Evolutionary conservation across 345 rosid genomes (phyloP).

Genomic region (Aquilaria yunnanensis): DNA sequence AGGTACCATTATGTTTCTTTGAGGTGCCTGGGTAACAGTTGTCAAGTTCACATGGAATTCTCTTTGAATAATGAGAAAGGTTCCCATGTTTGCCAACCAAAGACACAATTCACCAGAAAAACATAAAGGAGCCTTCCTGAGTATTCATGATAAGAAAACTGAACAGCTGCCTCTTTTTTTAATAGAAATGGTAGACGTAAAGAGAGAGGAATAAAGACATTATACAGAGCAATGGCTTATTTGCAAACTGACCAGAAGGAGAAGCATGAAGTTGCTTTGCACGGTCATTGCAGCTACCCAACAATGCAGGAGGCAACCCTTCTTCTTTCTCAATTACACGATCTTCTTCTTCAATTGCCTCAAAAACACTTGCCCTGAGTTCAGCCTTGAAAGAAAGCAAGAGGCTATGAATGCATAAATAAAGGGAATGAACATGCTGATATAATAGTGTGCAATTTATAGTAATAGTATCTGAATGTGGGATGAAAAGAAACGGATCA

Average conservation of each 20-base stretch:
- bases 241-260: conserved; percentile 63
- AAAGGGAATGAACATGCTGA: conserved; percentile 1
- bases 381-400: conserved; percentile 56
- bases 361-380: conserved; percentile 94
- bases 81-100: no score
- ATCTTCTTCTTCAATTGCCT: conserved; percentile 98
- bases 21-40: no score
- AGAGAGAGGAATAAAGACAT: neutral
- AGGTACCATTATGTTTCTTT: no score
- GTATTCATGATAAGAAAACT: neutral
- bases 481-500: no score
- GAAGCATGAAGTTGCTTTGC: conserved; percentile 92
- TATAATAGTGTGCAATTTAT: neutral
- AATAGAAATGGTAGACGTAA: neutral
- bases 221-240: neutral
- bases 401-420: neutral
- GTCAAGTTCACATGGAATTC: no score
- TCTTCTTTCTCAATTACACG: conserved; percentile 65
- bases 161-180: neutral
- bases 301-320: conserved; percentile 78
- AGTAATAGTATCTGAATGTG: no score
- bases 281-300: conserved; percentile 94
- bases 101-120: no score
- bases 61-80: no score
- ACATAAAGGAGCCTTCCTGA: no score